Evolutionary conservation across 257 asterid species (phyloP).

Genomic region (Vinca minor): DNA sequence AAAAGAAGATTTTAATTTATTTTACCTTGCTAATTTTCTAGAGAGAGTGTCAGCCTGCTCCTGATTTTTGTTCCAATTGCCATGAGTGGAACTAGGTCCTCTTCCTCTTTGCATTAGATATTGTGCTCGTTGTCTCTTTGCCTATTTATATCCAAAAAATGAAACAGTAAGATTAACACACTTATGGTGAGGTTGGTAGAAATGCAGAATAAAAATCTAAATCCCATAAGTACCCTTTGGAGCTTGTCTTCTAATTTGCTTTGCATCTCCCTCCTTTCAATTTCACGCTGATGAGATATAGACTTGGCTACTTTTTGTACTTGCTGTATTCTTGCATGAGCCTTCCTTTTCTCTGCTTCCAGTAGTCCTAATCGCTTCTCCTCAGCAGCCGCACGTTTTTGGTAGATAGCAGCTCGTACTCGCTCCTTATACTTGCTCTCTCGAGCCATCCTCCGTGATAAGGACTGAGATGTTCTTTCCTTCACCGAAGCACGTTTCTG

Average conservation of each 20-base stretch:
- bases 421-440: slow-evolving; percentile 90
- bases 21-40: slow-evolving; percentile 65
- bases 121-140: slow-evolving; percentile 80
- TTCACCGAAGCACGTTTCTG: slow-evolving; percentile 72
- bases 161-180: slow-evolving; percentile 7
- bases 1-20: too few species aligned
- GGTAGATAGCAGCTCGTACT: slow-evolving; percentile 69
- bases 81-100: slow-evolving; percentile 22
- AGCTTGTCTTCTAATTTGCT: slow-evolving; percentile 69
- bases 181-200: neutral
- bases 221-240: slow-evolving; percentile 48
- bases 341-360: slow-evolving; percentile 84
- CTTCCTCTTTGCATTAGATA: slow-evolving; percentile 80
- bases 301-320: slow-evolving; percentile 64
- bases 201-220: neutral
- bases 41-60: slow-evolving; percentile 69
- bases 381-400: slow-evolving; percentile 94
- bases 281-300: slow-evolving; percentile 60
- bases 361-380: slow-evolving; percentile 65
- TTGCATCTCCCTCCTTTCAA: slow-evolving; percentile 68
- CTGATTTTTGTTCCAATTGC: slow-evolving; percentile 42
- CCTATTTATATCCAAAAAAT: slow-evolving; percentile 40
- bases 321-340: slow-evolving; percentile 68
- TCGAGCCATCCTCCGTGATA: slow-evolving; percentile 56
- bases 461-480: slow-evolving; percentile 86